Conservation (phyloP, 129 eudicot species). For the Lonicera japonica region DNA sequence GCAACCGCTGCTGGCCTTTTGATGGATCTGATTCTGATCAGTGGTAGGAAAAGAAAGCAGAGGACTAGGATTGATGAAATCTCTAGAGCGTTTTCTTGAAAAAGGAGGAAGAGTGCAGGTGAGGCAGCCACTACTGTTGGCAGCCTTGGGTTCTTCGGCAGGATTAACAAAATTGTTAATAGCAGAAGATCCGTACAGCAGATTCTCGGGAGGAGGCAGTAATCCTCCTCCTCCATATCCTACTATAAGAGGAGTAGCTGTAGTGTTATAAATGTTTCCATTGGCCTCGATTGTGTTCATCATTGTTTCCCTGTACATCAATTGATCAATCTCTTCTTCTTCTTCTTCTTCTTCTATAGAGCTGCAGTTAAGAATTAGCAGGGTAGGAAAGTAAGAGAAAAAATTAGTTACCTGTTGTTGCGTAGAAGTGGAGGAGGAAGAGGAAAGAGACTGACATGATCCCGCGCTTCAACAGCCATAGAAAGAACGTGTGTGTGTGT, state of each 20-base stretch:
- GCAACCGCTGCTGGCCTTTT: conserved; percentile 2
- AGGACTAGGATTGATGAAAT: conserved; percentile 29
- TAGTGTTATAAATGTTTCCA: conserved; percentile 19
- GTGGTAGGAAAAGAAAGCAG: conserved; percentile 13
- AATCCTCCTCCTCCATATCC: conserved; percentile 43
- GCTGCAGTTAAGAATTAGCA: too few species aligned
- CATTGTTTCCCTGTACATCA: conserved; percentile 29
- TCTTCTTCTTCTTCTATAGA: too few species aligned
- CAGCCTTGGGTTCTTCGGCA: conserved; percentile 23
- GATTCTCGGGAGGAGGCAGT: conserved; percentile 19
- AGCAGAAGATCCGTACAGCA: conserved; percentile 38
- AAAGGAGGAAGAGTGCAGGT: conserved; percentile 36
- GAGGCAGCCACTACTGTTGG: conserved; percentile 47
- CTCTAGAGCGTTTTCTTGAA: conserved; percentile 59
- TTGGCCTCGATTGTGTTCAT: conserved; percentile 30
- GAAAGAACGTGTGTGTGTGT: background rate
- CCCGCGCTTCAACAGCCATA: conserved; percentile 66
- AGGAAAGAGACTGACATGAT: conserved; percentile 32
- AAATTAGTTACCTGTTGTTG: conserved; percentile 34
- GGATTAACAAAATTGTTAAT: conserved; percentile 17
- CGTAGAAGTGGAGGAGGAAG: conserved; percentile 35
- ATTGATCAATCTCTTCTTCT: too few species aligned
- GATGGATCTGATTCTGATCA: conserved; percentile 16
- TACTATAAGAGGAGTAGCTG: background rate
- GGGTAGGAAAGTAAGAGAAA: background rate